Conservation (phyloP, 352 stramenopile species). For the Phytophthora crassamura region DNA sequence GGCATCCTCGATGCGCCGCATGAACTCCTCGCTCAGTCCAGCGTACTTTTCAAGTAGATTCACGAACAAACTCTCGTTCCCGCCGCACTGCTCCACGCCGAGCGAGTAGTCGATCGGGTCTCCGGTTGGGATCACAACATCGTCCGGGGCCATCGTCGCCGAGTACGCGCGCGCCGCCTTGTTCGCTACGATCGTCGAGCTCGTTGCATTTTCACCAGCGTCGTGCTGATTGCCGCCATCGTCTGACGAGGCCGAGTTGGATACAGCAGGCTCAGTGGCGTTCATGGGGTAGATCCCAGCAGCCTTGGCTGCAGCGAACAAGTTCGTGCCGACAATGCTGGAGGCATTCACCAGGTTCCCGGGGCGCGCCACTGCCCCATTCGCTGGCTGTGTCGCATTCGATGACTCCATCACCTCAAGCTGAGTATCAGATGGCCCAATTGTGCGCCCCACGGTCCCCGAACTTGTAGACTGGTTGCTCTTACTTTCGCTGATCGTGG, state of each 20-base stretch:
- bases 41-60: conserved; percentile 85
- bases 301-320: conserved; percentile 43
- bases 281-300: conserved; percentile 46
- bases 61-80: conserved; percentile 85
- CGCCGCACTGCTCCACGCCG: conserved; percentile 83
- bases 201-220: conserved; percentile 24
- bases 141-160: conserved; percentile 57
- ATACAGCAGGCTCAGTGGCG: conserved; percentile 10
- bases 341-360: conserved; percentile 46
- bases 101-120: conserved; percentile 84
- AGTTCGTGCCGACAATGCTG: conserved; percentile 46
- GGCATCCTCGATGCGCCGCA: conserved; percentile 75
- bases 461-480: conserved; percentile 56
- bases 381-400: conserved; percentile 19
- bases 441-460: conserved; percentile 42
- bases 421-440: conserved; percentile 29
- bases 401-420: conserved; percentile 19
- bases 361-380: conserved; percentile 12
- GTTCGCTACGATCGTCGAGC: conserved; percentile 32
- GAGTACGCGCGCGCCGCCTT: conserved; percentile 53
- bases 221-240: conserved; percentile 35
- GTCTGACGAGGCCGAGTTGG: conserved; percentile 32
- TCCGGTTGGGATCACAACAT: conserved; percentile 78
- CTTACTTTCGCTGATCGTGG: conserved; percentile 61
- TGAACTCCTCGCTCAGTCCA: conserved; percentile 73